These are phyloP conservation scores for Pseudoscleropodium purum DNA, from an alignment of 225 moss, liverwort and hornwort genomes.

Conservation along the genomic window DNA sequence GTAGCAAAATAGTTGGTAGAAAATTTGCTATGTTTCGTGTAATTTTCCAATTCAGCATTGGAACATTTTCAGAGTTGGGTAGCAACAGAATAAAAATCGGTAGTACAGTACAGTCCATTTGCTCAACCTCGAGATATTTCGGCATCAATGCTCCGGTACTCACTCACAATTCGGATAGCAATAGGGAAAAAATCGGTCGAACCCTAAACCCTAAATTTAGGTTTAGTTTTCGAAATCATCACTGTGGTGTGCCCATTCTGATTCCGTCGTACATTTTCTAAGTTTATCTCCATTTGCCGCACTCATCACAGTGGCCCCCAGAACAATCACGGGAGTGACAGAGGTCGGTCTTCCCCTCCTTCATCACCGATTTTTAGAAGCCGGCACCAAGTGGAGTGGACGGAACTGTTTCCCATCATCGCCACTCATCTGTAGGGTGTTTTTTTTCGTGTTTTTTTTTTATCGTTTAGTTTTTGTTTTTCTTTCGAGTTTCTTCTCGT, in stretches of 20 bases:
- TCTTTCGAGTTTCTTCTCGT: not conserved
- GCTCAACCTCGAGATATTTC: not conserved
- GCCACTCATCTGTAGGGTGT: not conserved
- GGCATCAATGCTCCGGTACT: not conserved
- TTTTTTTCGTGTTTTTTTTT: too few species aligned
- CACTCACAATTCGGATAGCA: too few species aligned
- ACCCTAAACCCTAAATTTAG: not conserved
- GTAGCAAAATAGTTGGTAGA: not conserved
- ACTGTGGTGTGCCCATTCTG: too few species aligned
- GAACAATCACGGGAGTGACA: too few species aligned
- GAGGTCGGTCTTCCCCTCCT: too few species aligned
- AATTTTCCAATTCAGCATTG: too few species aligned
- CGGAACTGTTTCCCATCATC: not conserved
- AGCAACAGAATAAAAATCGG: too few species aligned
- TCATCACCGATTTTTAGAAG: not conserved
- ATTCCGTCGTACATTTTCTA: not conserved
- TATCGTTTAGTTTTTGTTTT: not conserved
- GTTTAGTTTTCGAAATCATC: not conserved
- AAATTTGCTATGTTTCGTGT: not conserved
- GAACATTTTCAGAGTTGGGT: not conserved
- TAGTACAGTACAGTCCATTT: not conserved
- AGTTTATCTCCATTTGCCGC: not conserved
- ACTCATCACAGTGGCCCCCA: not conserved
- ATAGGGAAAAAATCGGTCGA: not conserved
- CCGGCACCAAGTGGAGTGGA: not conserved